phyloP scores from a whole-genome alignment of 2,329 filamentous ascomycete genomes.

The Colletotrichum siamense region DNA sequence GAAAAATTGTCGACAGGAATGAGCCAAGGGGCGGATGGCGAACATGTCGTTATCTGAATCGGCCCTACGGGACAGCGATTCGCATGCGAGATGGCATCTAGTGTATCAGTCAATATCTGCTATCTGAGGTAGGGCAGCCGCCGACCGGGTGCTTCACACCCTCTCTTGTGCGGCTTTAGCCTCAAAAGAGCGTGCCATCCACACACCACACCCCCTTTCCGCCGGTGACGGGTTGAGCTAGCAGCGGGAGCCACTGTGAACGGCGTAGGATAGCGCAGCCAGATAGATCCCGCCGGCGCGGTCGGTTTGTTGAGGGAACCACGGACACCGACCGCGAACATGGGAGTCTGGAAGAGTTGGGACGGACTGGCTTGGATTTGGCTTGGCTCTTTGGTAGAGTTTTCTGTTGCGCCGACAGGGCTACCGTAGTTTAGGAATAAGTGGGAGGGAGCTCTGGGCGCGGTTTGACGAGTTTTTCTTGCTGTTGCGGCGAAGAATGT shows the following conservation, averaged over 20 bases:
- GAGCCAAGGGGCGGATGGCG: neutral
- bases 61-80: constrained; percentile 15
- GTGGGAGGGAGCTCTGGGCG: neutral
- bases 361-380: neutral
- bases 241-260: neutral
- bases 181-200: neutral
- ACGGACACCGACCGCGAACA: neutral
- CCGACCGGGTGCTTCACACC: neutral
- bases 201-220: neutral
- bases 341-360: neutral
- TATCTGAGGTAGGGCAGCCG: neutral
- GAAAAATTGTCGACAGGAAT: neutral
- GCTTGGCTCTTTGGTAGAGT: neutral
- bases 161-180: neutral
- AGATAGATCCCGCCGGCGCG: neutral
- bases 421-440: neutral
- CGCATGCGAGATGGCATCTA: constrained; percentile 14
- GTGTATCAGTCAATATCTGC: neutral
- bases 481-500: neutral
- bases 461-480: neutral
- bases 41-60: constrained; percentile 16
- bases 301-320: neutral
- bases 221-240: neutral
- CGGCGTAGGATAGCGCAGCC: neutral
- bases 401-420: neutral